Evolutionary conservation across 768 basidiomycete genomes (phyloP), one percentile per base, ranked within the genome.

Genomic region (Lactarius hengduanensis): DNA sequence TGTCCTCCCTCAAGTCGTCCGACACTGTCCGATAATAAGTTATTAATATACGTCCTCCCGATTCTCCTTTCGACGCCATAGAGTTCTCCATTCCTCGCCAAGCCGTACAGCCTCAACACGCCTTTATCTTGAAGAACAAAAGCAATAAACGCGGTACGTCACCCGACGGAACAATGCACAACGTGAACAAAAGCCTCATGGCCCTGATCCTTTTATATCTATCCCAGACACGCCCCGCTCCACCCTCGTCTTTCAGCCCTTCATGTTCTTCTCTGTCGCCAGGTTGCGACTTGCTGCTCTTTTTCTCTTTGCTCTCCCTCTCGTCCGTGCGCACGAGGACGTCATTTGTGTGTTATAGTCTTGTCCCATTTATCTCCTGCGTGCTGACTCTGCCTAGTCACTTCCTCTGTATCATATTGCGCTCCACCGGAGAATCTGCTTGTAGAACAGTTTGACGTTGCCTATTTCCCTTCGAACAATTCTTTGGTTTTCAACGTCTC

Each of bases 351-450:
- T 70, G 88, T 86, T 22, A 38, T 43, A 41, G 63, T 40, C 63
- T 45, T 55, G 20, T 28, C 20, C 28, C 9, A n/a, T 13, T 1
- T 59, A 62, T 67, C 62, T 61, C 10, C 63, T 40, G 38, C 58
- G 20, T 22, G 28, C 67, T 63, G 69, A 58, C 62, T 64, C 61
- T 55, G 41, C 63, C 34, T 74, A 93, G 91, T 91, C 76, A 92
- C 92, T 34, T 92, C 90, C 22, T 93, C 92, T 64, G 90, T 94
- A 73, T 90, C 92, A 36, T 94, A 94, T 75, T 94, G 92, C 77
- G 79, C 87, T 60, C 87, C 90, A 45, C 92, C 92, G 59, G 86
- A 90, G 75, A 84, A 85, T 38, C 82, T 94, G 67, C 88, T 94
- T 72, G 81, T 94, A 54, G 83, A 91, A 77, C 86, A 87, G 71